Base-by-base conservation (phyloP, 2,329 filamentous ascomycete genomes). In the Onygenales sp. region DNA sequence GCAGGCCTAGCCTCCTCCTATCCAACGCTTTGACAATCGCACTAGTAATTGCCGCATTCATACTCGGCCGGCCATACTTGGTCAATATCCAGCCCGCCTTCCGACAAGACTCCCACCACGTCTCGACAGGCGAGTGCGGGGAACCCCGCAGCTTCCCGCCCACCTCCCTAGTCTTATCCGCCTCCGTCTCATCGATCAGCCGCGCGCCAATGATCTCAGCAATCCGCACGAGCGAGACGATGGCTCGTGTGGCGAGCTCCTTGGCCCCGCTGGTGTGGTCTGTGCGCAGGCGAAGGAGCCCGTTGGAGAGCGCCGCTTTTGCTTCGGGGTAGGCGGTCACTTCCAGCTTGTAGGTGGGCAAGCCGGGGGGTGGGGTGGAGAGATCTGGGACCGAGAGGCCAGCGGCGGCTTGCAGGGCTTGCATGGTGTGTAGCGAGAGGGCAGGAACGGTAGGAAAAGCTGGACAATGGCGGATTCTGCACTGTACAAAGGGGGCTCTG, bases 41-140 rank as follows among this genome's bases (percentile, higher is more conserved):
- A 45, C 68, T 73, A 40, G 80, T 70, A 32, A 85, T 81, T 1
- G 82, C 77, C 0, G 82, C 78, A 1, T 77, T 77, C 82, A 86
- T 86, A 62, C 78, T 83, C 57, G 83, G 81, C n/a, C 82, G 75
- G 0, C 82, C 81, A 52, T 83, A 82, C 60, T 83, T 83, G 66
- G 79, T 81, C 1, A 87, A 67, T 63, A 85, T 79, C 78, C 84
- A 86, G 2, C 76, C 79, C 2, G 72, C 74, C 69, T 79, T 75
- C 11, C 79, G 72, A n/a, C 78, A 63, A 32, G 73, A 74, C 31
- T 64, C 65, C 81, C 82, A 86, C 75, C 81, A 83, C 6, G 63
- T 65, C 0, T 74, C 61, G 17, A 63, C 8, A 11, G 36, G 9
- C 13, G 34, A 49, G 32, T 39, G 36, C 13, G 34, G 17, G 10